A percentile compares a stretch with the other conserved stretches of the same genome.
phyloP scores from a whole-genome alignment of 805 yeast genomes.

The Sugiyamaella chiloensis region DNA sequence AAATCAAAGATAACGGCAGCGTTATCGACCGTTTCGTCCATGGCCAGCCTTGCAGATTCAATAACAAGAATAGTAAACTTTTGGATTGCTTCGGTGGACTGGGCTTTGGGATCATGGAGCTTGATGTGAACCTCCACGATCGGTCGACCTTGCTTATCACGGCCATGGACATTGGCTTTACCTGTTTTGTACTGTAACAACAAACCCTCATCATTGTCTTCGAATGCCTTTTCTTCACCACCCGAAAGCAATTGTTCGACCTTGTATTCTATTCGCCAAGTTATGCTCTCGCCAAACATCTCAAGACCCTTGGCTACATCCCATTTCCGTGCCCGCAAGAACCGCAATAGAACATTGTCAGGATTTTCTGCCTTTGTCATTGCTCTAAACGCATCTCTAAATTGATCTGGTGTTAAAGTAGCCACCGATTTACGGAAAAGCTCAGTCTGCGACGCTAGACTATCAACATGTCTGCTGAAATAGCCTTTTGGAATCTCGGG shows the following conservation, averaged over 20 bases:
- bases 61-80: conserved; percentile 70
- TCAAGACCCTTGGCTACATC: conserved; percentile 61
- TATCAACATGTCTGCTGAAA: conserved; percentile 24
- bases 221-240: conserved; percentile 66
- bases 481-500: conserved; percentile 28
- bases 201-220: conserved; percentile 44
- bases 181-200: conserved; percentile 55
- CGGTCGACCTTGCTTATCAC: conserved; percentile 72
- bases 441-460: conserved; percentile 12
- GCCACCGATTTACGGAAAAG: conserved; percentile 48
- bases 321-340: conserved; percentile 85
- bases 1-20: conserved; percentile 85
- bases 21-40: conserved; percentile 72
- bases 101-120: conserved; percentile 66
- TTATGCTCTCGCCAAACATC: conserved; percentile 70
- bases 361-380: conserved; percentile 74
- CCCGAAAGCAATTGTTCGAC: conserved; percentile 60
- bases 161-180: conserved; percentile 73
- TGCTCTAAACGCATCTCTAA: conserved; percentile 53
- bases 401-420: conserved; percentile 49
- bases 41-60: conserved; percentile 74
- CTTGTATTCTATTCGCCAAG: conserved; percentile 68
- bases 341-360: conserved; percentile 74
- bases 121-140: conserved; percentile 77
- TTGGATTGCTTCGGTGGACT: conserved; percentile 68